phyloP scores from a whole-genome alignment of 2,329 filamentous ascomycete species.

The Rhinocladiella similis region DNA sequence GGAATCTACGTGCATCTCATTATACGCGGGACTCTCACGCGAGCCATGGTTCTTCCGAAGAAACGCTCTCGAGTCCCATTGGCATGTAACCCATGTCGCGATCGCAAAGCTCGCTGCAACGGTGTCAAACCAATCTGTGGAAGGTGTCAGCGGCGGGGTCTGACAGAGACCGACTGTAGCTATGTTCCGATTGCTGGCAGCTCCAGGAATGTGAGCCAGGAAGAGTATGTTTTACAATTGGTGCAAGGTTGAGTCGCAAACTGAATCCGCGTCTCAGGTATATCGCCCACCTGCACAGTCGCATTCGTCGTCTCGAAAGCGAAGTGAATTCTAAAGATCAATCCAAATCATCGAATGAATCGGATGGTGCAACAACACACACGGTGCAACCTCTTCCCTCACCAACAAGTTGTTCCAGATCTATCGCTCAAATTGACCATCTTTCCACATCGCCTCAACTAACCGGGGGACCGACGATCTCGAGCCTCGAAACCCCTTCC shows the following conservation, averaged over 20 bases:
- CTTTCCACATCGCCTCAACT: not conserved
- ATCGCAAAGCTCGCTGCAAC: not conserved
- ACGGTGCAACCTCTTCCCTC: too few species aligned
- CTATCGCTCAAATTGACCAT: too few species aligned
- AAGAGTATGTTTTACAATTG: conserved; percentile 1
- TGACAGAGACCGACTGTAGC: not conserved
- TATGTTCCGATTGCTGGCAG: not conserved
- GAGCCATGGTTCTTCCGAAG: too few species aligned
- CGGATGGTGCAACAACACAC: too few species aligned
- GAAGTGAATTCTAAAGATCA: too few species aligned
- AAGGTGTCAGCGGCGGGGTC: not conserved
- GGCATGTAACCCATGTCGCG: not conserved
- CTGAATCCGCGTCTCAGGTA: not conserved
- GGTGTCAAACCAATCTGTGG: conserved; percentile 3
- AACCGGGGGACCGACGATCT: not conserved
- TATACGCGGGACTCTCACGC: too few species aligned
- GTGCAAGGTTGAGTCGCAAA: not conserved
- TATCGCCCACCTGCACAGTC: not conserved
- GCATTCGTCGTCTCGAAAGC: not conserved
- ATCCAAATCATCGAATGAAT: too few species aligned
- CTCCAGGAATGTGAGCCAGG: not conserved
- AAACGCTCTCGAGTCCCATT: not conserved
- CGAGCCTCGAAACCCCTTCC: too few species aligned
- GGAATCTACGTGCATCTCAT: too few species aligned
- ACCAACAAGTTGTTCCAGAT: too few species aligned